These are phyloP conservation scores for Colletotrichum simmondsii DNA, from an alignment of 2,329 filamentous ascomycete species.

Conservation along the genomic window DNA sequence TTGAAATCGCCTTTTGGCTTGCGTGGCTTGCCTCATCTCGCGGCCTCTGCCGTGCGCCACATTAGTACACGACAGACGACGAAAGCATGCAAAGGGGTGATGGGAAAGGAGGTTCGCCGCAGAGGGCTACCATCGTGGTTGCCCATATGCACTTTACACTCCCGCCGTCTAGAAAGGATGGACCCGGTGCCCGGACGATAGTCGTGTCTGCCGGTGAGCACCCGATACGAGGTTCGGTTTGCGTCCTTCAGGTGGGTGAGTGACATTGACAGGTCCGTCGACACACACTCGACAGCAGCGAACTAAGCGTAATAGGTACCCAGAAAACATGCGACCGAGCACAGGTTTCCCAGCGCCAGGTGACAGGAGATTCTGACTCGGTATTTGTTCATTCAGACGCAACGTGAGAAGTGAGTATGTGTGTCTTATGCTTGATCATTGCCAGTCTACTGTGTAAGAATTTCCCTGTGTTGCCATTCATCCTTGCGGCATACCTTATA, in stretches of 20 bases:
- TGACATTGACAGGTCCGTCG: slow-evolving; percentile 10
- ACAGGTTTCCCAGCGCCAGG: background rate
- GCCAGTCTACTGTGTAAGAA: slow-evolving; percentile 10
- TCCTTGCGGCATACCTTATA: background rate
- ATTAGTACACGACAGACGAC: background rate
- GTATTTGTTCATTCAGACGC: slow-evolving; percentile 12
- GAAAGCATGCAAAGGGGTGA: background rate
- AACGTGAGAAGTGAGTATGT: background rate
- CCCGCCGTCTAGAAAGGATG: background rate
- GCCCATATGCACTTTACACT: background rate
- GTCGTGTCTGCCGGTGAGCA: background rate
- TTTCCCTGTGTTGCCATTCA: background rate
- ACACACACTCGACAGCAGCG: background rate
- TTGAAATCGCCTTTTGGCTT: background rate
- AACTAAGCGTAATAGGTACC: background rate
- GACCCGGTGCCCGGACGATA: background rate
- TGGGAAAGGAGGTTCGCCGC: background rate
- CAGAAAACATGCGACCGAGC: background rate
- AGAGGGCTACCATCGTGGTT: background rate
- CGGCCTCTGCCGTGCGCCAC: slow-evolving; percentile 23
- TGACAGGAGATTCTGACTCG: background rate
- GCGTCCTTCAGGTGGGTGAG: slow-evolving; percentile 7
- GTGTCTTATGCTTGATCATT: background rate
- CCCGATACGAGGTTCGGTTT: slow-evolving; percentile 16
- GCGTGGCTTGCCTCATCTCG: slow-evolving; percentile 13